These are phyloP conservation scores for Diaporthe citriasiana DNA, from an alignment of 2,329 filamentous ascomycete genomes.

Conservation along the genomic window DNA sequence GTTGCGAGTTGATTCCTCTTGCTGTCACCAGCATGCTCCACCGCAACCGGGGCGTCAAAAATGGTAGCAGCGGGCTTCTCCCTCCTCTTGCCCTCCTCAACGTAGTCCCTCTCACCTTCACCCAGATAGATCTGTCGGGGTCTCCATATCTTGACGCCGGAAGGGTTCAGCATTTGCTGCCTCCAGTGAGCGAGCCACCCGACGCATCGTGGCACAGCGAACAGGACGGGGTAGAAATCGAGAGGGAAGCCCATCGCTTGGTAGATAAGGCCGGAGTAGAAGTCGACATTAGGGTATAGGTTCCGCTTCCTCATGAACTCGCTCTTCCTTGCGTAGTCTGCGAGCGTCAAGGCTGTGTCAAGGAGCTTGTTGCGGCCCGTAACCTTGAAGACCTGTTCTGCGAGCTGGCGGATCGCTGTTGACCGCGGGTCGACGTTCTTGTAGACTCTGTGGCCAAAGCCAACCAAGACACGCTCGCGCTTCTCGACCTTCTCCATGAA, in stretches of 20 bases:
- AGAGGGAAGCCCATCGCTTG: conserved; percentile 67
- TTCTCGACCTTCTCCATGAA: conserved; percentile 65
- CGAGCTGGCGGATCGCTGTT: conserved; percentile 62
- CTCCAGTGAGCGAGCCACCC: conserved; percentile 68
- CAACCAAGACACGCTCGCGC: conserved; percentile 66
- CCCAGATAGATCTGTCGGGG: conserved; percentile 64
- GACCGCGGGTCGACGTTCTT: conserved; percentile 68
- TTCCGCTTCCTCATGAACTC: conserved; percentile 64
- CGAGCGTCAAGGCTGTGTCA: conserved; percentile 62
- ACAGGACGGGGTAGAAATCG: conserved; percentile 66
- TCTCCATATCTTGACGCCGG: conserved; percentile 65
- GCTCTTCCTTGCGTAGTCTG: conserved; percentile 60
- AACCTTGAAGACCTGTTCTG: conserved; percentile 64
- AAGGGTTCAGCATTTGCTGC: conserved; percentile 61
- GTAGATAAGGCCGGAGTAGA: conserved; percentile 66
- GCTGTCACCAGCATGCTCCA: conserved; percentile 58
- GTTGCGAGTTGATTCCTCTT: conserved; percentile 58
- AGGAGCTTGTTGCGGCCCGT: conserved; percentile 66
- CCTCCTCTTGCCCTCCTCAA: conserved; percentile 54
- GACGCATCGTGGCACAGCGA: conserved; percentile 64
- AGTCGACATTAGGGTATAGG: conserved; percentile 65
- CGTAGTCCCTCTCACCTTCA: conserved; percentile 59
- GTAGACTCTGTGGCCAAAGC: conserved; percentile 69
- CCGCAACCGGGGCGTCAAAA: conserved; percentile 54
- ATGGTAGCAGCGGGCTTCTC: conserved; percentile 50